Evolutionary conservation across 768 basidiomycete genomes (phyloP).

Genomic region (Tricholoma hemisulphureum): DNA sequence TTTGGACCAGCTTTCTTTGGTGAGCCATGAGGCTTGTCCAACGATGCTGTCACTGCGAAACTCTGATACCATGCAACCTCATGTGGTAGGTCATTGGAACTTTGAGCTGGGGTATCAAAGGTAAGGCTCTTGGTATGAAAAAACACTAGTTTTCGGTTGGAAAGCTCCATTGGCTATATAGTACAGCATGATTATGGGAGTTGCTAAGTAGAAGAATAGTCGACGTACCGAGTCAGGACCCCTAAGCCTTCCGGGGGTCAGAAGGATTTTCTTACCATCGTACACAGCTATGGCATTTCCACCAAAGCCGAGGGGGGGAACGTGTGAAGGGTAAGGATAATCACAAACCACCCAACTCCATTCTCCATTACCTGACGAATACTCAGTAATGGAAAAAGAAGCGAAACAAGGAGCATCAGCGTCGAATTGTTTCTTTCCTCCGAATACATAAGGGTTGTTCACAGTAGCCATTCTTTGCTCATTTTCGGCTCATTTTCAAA

Average conservation of each 20-base stretch:
- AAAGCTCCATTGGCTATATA: not conserved
- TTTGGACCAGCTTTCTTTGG: not conserved
- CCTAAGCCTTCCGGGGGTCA: constrained; percentile 4
- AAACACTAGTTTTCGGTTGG: constrained; percentile 9
- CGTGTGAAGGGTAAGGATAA: constrained; percentile 8
- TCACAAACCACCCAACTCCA: constrained; percentile 13
- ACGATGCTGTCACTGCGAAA: not conserved
- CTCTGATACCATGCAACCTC: constrained; percentile 20
- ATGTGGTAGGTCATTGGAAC: constrained; percentile 19
- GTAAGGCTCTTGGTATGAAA: constrained; percentile 21
- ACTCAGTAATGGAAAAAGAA: constrained; percentile 10
- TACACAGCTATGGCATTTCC: not conserved
- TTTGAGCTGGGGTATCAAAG: constrained; percentile 14
- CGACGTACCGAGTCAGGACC: not conserved
- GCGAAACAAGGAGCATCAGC: not conserved
- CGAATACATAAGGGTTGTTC: constrained; percentile 12
- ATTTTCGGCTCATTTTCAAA: too few relatives aligned
- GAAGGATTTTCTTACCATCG: constrained; percentile 5
- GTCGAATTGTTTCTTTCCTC: not conserved
- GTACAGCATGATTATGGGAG: constrained; percentile 10
- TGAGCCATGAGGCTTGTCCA: not conserved
- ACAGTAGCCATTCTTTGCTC: too few relatives aligned
- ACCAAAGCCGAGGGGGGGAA: constrained; percentile 4
- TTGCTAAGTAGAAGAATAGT: not conserved
- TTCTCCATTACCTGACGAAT: not conserved